Evolutionary conservation across 2,329 filamentous ascomycete species (phyloP).

Genomic region (Ustulina deusta): DNA sequence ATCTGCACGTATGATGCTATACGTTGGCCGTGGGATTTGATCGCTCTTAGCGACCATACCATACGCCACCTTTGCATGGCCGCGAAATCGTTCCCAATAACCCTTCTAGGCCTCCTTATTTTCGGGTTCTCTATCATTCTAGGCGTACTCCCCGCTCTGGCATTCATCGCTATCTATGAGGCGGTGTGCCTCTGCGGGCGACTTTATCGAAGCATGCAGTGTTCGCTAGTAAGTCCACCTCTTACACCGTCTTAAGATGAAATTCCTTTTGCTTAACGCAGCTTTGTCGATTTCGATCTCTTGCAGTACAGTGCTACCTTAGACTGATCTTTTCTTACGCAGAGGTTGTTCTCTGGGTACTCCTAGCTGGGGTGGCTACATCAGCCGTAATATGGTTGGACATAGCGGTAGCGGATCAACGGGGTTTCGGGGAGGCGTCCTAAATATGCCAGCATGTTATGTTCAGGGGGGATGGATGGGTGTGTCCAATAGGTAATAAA

Average conservation of each 20-base stretch:
- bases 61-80: not conserved
- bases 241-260: not conserved
- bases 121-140: not conserved
- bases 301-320: not conserved
- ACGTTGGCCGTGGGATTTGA: not conserved
- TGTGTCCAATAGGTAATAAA: too few relatives aligned
- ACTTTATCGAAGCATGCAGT: not conserved
- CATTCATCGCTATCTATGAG: not conserved
- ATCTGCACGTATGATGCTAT: conserved; percentile 1
- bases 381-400: not conserved
- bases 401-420: not conserved
- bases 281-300: not conserved
- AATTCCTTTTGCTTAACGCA: not conserved
- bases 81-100: not conserved
- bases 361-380: not conserved
- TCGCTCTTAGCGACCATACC: not conserved
- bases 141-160: not conserved
- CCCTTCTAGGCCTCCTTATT: not conserved
- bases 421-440: too few relatives aligned
- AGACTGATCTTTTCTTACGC: not conserved
- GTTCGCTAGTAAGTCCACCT: not conserved
- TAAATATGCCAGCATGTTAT: not conserved
- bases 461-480: too few relatives aligned
- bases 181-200: too few relatives aligned
- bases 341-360: not conserved